These are phyloP conservation scores for Penicillium chermesinum DNA, from an alignment of 495 filamentous ascomycete genomes.

Conservation along the genomic window DNA sequence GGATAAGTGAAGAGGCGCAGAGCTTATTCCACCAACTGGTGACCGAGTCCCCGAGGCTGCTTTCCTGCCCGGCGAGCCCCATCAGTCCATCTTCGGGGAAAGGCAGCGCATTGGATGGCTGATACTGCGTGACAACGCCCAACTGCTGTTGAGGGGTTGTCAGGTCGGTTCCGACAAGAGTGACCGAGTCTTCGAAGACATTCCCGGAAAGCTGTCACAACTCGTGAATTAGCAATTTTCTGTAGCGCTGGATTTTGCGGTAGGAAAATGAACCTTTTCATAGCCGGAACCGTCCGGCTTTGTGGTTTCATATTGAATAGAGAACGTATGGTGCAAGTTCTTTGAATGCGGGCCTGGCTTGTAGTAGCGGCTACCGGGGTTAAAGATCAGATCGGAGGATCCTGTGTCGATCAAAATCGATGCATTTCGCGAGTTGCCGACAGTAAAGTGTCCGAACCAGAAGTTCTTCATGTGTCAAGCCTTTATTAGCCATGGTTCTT, in stretches of 20 bases:
- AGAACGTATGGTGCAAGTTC: conserved; percentile 6
- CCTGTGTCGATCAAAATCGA: conserved; percentile 11
- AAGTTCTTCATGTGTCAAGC: background rate
- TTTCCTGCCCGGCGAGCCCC: conserved; percentile 10
- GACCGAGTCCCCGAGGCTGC: background rate
- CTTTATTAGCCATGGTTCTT: background rate
- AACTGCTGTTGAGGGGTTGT: background rate
- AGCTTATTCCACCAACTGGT: background rate
- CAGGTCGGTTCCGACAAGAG: conserved; percentile 1
- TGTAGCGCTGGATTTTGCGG: too few species aligned
- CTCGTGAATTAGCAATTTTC: too few species aligned
- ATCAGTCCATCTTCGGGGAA: conserved; percentile 16
- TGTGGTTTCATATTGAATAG: conserved; percentile 9
- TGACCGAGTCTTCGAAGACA: conserved; percentile 11
- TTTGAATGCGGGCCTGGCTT: background rate
- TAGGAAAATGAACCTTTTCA: conserved; percentile 5
- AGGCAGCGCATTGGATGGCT: conserved; percentile 1
- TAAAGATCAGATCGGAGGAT: conserved; percentile 13
- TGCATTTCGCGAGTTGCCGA: conserved; percentile 2
- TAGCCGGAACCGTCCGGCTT: conserved; percentile 13
- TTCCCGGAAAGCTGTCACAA: conserved; percentile 3
- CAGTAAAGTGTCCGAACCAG: conserved; percentile 6
- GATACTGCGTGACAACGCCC: background rate
- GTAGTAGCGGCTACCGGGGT: conserved; percentile 10
- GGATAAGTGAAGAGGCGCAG: conserved; percentile 7